Evolutionary conservation across 2,329 filamentous ascomycete species (phyloP).

Genomic region (Aciculosporium take): DNA sequence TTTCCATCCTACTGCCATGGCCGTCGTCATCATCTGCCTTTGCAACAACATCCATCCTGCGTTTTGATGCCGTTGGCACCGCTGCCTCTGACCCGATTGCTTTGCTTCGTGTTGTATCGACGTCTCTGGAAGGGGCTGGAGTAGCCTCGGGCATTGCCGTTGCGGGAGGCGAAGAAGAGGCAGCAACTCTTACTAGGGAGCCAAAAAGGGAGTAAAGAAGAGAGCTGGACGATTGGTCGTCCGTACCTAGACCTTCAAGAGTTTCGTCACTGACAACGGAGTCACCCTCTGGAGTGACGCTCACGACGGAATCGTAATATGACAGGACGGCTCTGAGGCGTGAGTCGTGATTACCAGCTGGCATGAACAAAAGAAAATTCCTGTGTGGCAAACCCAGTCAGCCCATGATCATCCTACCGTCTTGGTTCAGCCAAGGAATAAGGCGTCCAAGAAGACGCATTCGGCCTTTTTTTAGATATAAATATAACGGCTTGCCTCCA

Average conservation of each 20-base stretch:
- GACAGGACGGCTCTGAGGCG: constrained; percentile 72
- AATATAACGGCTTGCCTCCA: constrained; percentile 98
- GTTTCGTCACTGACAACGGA: constrained; percentile 82
- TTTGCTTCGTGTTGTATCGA: background rate
- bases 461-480: too few relatives aligned
- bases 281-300: constrained; percentile 86
- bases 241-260: constrained; percentile 88
- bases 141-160: constrained; percentile 9
- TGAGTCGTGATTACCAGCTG: constrained; percentile 44
- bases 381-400: constrained; percentile 27
- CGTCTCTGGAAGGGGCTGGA: background rate
- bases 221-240: constrained; percentile 33
- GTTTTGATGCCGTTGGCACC: constrained; percentile 6
- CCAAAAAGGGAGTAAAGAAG: constrained; percentile 63
- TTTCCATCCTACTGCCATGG: constrained; percentile 11
- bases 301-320: constrained; percentile 81
- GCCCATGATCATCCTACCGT: background rate
- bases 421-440: background rate
- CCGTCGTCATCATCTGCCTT: constrained; percentile 8
- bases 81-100: background rate
- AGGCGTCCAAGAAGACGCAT: too few relatives aligned
- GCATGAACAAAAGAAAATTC: constrained; percentile 88
- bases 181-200: constrained; percentile 54
- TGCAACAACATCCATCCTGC: constrained; percentile 6
- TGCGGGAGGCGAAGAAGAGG: constrained; percentile 26